Evolutionary conservation across 1,284 basidiomycete species (phyloP).

Genomic region (Ganoderma leucocontextum): DNA sequence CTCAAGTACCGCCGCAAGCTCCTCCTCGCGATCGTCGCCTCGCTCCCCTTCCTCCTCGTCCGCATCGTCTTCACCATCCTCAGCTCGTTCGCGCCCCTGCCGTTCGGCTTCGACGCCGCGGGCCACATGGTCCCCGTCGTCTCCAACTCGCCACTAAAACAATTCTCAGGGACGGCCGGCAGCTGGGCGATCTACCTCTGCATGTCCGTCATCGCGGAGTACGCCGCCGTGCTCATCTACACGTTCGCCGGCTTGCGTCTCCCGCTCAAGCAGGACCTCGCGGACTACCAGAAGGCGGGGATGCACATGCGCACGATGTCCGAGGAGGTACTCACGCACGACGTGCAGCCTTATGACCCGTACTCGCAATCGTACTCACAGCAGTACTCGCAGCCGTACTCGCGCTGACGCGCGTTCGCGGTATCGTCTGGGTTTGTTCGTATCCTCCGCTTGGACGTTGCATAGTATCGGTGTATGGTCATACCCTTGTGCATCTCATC

Average conservation of each 20-base stretch:
- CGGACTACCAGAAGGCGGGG: constrained; percentile 5
- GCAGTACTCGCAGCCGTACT: background rate
- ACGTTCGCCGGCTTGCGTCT: constrained; percentile 48
- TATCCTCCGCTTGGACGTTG: background rate
- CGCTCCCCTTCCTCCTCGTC: constrained; percentile 65
- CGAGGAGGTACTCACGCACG: background rate
- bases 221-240: constrained; percentile 55
- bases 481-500: background rate
- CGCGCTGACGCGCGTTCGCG: background rate
- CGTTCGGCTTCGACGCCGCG: constrained; percentile 19
- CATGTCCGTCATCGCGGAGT: constrained; percentile 67
- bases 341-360: background rate
- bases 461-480: background rate
- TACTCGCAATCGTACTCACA: background rate
- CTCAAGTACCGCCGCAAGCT: constrained; percentile 63
- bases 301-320: constrained; percentile 1
- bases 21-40: constrained; percentile 57
- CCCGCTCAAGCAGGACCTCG: constrained; percentile 43
- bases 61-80: constrained; percentile 63
- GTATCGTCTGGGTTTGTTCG: background rate
- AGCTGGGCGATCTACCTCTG: constrained; percentile 62
- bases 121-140: constrained; percentile 13
- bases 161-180: constrained; percentile 60
- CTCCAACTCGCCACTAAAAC: background rate
- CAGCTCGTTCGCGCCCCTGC: constrained; percentile 49